Conservation (phyloP, 441 rosid genomes). For the Arabidopsis hybrid region DNA sequence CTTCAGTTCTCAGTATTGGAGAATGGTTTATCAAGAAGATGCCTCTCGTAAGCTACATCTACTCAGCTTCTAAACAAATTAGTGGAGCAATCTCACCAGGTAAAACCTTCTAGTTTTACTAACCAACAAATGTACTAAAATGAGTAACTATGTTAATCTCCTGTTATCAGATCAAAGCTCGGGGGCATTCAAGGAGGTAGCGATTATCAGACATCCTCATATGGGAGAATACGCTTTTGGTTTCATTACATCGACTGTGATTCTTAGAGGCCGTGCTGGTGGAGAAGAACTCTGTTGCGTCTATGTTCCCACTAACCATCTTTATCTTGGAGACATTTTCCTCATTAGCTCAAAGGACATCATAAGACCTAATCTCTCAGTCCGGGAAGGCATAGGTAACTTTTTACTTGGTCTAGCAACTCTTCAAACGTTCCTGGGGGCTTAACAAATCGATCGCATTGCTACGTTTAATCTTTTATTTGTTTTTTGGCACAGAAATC, state of each 20-base stretch:
- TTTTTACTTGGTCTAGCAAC: background rate
- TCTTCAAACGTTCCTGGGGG: background rate
- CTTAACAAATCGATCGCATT: background rate
- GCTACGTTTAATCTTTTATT: background rate
- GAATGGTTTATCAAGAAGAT: constrained; percentile 83
- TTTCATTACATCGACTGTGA: constrained; percentile 66
- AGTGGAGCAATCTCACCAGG: constrained; percentile 82
- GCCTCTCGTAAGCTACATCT: constrained; percentile 71
- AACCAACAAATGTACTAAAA: background rate
- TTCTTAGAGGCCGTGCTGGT: constrained; percentile 57
- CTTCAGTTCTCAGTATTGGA: constrained; percentile 70
- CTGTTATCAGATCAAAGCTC: constrained; percentile 61
- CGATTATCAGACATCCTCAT: constrained; percentile 74
- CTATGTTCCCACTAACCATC: constrained; percentile 59
- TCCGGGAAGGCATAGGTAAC: constrained; percentile 57
- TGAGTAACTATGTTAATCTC: background rate
- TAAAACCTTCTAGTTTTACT: constrained; percentile 1
- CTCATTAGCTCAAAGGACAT: constrained; percentile 57
- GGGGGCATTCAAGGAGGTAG: constrained; percentile 81
- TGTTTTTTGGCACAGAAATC: constrained; percentile 50
- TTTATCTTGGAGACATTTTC: constrained; percentile 56
- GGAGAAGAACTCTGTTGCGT: constrained; percentile 66
- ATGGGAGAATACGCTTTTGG: constrained; percentile 77
- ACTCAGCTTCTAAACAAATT: constrained; percentile 77
- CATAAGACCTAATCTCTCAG: constrained; percentile 58